phyloP scores from a whole-genome alignment of 495 filamentous ascomycete species.

The Podospora anserina region DNA sequence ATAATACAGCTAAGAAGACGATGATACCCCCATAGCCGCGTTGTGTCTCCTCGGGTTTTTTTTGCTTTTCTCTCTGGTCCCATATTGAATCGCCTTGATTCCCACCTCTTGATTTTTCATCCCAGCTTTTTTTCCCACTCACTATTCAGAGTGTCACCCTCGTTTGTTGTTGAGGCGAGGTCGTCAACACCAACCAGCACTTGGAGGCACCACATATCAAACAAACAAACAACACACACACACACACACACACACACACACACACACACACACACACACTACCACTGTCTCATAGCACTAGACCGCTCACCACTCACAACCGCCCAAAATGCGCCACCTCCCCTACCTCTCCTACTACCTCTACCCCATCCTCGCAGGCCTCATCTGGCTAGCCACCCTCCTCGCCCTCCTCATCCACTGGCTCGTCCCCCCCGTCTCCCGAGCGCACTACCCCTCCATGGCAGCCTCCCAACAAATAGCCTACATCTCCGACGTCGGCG shows the following conservation, averaged over 20 bases:
- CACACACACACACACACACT: too few species aligned
- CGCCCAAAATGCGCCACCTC: slow-evolving; percentile 1
- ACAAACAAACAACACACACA: neutral
- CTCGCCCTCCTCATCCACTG: slow-evolving; percentile 57
- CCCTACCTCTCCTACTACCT: slow-evolving; percentile 57
- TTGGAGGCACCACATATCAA: neutral
- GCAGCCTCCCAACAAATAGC: slow-evolving; percentile 63
- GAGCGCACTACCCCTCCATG: slow-evolving; percentile 66
- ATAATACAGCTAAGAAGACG: neutral
- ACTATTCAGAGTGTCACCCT: neutral
- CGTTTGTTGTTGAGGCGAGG: neutral
- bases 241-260: too few species aligned
- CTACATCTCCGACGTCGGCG: slow-evolving; percentile 84
- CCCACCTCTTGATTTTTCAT: neutral
- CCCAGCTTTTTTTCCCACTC: neutral
- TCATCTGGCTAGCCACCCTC: slow-evolving; percentile 72
- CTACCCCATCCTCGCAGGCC: slow-evolving; percentile 73
- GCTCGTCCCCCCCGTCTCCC: slow-evolving; percentile 55
- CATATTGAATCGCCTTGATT: neutral
- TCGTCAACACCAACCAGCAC: neutral
- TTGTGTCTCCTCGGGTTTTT: neutral
- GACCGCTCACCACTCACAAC: neutral
- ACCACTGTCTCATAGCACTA: neutral
- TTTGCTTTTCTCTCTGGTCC: neutral
- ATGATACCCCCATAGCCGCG: neutral